Base-by-base conservation (phyloP, 805 yeast species). In the Nematodospora valgi region DNA sequence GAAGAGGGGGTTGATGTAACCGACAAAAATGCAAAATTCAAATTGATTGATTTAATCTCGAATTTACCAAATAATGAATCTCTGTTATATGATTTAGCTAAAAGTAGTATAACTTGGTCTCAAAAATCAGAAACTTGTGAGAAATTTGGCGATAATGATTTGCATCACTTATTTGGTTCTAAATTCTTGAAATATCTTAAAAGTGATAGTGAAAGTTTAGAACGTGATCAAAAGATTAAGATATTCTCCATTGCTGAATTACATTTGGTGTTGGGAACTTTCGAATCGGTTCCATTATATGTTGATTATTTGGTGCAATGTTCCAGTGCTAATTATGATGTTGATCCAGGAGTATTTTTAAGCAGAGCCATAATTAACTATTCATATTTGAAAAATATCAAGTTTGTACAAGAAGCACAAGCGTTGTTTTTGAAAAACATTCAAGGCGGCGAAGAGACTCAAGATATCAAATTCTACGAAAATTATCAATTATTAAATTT, bases 321-420 rank as follows among this genome's bases (percentile, higher is more conserved):
- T 60, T 62, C 50, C 30, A 51, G 56, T 15, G 29, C 34, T 8
- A 37, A 39, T 15, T 18, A 37, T 40, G 62, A 32, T 46, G 43
- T 36, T 15, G 64, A 61, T 32, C 65, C 71, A n/a, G 70, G 70
- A 1, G 39, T 55, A 5, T 64, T 58, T 37, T 48, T 67, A 35
- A 46, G 62, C 18, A 72, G 97, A 44, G 76, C 87, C 2, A 80
- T 87, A 5, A 57, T 88, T 37, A 87, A 89, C 46, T 91, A 85
- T 55, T 63, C 86, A 15, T 72, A 79, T 45, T 69, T 83, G 37
- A 76, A 74, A 34, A 85, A 87, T 53, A 53, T 84, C 31, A 72
- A 82, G 41, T 78, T 72, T 52, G 85, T 84, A 3, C 47, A 51
- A 23, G 59, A 59, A 12, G 43, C 66, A 1, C 32, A 54, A 12